Percentiles rank a stretch among this genome's conserved stretches.
phyloP scores from a whole-genome alignment of 2,329 filamentous ascomycete species.

The Alternaria burnsii region DNA sequence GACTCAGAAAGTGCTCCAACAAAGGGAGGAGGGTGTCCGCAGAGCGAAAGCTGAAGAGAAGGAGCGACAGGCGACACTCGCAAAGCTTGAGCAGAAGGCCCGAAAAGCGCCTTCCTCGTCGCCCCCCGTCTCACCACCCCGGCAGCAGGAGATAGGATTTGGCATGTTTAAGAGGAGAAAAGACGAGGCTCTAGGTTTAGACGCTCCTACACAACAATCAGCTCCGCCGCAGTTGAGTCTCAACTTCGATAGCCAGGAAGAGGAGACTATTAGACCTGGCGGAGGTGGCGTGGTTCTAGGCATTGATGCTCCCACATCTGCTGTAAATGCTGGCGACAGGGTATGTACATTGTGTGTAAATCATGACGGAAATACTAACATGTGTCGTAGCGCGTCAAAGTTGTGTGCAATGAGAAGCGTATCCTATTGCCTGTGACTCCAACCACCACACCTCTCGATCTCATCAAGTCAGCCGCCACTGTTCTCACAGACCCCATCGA shows the following conservation, averaged over 20 bases:
- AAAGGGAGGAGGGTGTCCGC: slow-evolving; percentile 43
- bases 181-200: slow-evolving; percentile 38
- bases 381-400: slow-evolving; percentile 67
- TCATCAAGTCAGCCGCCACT: slow-evolving; percentile 73
- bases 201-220: slow-evolving; percentile 25
- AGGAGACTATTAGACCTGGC: slow-evolving; percentile 53
- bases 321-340: slow-evolving; percentile 80
- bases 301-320: slow-evolving; percentile 80
- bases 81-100: slow-evolving; percentile 34
- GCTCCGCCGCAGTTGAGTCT: slow-evolving; percentile 37
- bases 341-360: slow-evolving; percentile 57
- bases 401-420: slow-evolving; percentile 75
- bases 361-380: slow-evolving; percentile 24
- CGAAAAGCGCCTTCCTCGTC: slow-evolving; percentile 31
- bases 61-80: slow-evolving; percentile 34
- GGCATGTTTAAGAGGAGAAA: slow-evolving; percentile 47
- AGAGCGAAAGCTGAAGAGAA: slow-evolving; percentile 31
- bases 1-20: slow-evolving; percentile 33
- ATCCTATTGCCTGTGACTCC: slow-evolving; percentile 76
- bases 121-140: slow-evolving; percentile 41
- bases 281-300: slow-evolving; percentile 61
- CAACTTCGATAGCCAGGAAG: slow-evolving; percentile 27
- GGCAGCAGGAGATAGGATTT: slow-evolving; percentile 41
- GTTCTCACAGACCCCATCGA: slow-evolving; percentile 71
- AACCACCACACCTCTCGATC: slow-evolving; percentile 76